A percentile compares a stretch with the other conserved stretches of the same genome.
Conservation (phyloP, 2,329 filamentous ascomycete genomes). For the Stachybotrys chlorohalonatus region DNA sequence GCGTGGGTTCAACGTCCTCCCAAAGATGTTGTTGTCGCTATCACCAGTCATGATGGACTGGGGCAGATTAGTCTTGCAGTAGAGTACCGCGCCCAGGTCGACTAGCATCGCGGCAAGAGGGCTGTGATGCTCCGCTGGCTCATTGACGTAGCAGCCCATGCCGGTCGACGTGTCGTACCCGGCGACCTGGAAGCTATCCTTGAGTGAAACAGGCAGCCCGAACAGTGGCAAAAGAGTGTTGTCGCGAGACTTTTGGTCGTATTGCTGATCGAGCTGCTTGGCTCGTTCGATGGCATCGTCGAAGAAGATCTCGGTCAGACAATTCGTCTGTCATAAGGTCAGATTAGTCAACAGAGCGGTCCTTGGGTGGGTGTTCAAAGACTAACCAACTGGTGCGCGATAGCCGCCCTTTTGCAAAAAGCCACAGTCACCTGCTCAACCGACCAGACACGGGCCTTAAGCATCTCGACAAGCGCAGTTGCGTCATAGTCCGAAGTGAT, state of each 20-base stretch:
- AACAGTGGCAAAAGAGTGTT: slow-evolving; percentile 48
- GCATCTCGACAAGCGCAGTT: slow-evolving; percentile 1
- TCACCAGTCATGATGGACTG: slow-evolving; percentile 57
- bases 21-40: slow-evolving; percentile 17
- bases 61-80: slow-evolving; percentile 34
- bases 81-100: slow-evolving; percentile 16
- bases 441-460: neutral
- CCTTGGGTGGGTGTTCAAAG: neutral
- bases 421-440: slow-evolving; percentile 36
- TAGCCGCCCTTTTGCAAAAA: slow-evolving; percentile 39
- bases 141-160: slow-evolving; percentile 20
- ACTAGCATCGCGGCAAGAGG: slow-evolving; percentile 18
- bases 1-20: slow-evolving; percentile 22
- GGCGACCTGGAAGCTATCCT: slow-evolving; percentile 28
- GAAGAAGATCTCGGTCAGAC: slow-evolving; percentile 40
- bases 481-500: slow-evolving; percentile 1
- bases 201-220: slow-evolving; percentile 47
- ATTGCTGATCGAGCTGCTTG: slow-evolving; percentile 36
- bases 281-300: slow-evolving; percentile 34
- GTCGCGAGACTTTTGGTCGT: slow-evolving; percentile 18
- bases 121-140: slow-evolving; percentile 18
- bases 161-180: slow-evolving; percentile 38
- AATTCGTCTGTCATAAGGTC: slow-evolving; percentile 19
- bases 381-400: slow-evolving; percentile 44
- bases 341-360: slow-evolving; percentile 7